These are phyloP conservation scores for Hypholoma sublateritium DNA, from an alignment of 768 basidiomycete species.

Conservation along the genomic window DNA sequence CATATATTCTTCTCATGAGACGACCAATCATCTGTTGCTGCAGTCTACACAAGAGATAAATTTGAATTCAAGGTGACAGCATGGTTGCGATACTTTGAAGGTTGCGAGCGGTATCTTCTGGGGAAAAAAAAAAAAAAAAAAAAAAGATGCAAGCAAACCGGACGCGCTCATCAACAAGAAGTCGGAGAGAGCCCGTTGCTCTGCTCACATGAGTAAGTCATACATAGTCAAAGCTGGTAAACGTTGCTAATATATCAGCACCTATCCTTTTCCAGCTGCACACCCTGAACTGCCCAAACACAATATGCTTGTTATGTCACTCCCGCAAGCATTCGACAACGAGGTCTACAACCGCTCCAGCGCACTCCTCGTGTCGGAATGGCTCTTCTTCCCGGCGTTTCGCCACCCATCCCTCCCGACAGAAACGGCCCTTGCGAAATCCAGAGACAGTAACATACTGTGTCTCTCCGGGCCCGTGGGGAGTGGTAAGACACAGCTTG, in stretches of 20 bases:
- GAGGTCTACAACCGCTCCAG: constrained; percentile 9
- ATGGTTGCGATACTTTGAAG: constrained; percentile 20
- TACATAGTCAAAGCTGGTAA: background rate
- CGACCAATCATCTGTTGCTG: background rate
- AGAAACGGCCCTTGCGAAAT: background rate
- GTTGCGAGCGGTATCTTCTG: constrained; percentile 10
- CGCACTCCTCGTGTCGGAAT: constrained; percentile 18
- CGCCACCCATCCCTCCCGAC: background rate
- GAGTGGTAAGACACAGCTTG: constrained; percentile 15
- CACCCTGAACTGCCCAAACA: constrained; percentile 11
- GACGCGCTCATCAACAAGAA: constrained; percentile 9
- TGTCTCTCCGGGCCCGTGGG: constrained; percentile 14
- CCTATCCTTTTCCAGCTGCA: constrained; percentile 4
- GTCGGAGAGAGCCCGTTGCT: constrained; percentile 12
- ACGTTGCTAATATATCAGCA: background rate
- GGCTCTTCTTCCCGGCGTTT: constrained; percentile 15
- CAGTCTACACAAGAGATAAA: constrained; percentile 15
- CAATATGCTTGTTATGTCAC: constrained; percentile 16
- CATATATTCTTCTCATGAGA: no score
- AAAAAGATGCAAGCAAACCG: constrained; percentile 7
- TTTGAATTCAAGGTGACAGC: constrained; percentile 20
- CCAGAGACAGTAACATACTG: constrained; percentile 13
- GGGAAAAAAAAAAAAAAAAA: no score
- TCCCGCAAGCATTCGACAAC: constrained; percentile 11
- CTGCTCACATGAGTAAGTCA: constrained; percentile 15